These are phyloP conservation scores for Sorghum bicolor DNA, from an alignment of 176 grass and related monocot species.

Conservation along the genomic window DNA sequence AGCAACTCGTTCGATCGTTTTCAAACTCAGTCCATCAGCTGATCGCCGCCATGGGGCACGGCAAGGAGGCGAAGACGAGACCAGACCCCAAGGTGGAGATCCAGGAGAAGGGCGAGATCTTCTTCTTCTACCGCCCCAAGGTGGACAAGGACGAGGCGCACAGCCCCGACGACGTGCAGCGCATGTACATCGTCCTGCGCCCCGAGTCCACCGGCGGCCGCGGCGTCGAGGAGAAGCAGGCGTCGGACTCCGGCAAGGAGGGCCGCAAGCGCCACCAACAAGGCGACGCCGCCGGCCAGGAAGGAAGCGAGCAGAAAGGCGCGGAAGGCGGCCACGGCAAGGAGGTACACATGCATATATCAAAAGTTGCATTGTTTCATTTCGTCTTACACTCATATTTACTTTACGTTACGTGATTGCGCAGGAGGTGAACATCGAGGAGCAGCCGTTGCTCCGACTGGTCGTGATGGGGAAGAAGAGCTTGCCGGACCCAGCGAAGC, in stretches of 20 bases:
- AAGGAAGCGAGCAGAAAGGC: not conserved
- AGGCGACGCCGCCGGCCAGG: not conserved
- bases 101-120: conserved; percentile 83
- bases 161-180: conserved; percentile 63
- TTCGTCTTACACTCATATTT: not conserved
- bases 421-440: conserved; percentile 73
- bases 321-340: conserved; percentile 60
- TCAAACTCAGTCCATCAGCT: not conserved
- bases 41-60: conserved; percentile 50
- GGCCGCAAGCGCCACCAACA: conserved; percentile 25
- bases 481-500: conserved; percentile 59
- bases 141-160: conserved; percentile 66
- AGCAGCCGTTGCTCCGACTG: conserved; percentile 57
- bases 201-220: conserved; percentile 42
- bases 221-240: conserved; percentile 70
- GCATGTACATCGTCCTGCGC: conserved; percentile 72
- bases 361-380: not conserved
- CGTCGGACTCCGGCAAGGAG: conserved; percentile 65
- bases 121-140: conserved; percentile 96
- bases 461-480: conserved; percentile 84
- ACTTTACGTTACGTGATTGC: not conserved
- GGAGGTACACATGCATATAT: not conserved
- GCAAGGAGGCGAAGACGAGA: conserved; percentile 72
- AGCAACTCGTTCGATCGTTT: not conserved
- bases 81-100: conserved; percentile 60